A percentile compares a stretch with the other conserved stretches of the same genome.
phyloP scores from a whole-genome alignment of 2,329 filamentous ascomycete species.

The Cladophialophora exuberans region DNA sequence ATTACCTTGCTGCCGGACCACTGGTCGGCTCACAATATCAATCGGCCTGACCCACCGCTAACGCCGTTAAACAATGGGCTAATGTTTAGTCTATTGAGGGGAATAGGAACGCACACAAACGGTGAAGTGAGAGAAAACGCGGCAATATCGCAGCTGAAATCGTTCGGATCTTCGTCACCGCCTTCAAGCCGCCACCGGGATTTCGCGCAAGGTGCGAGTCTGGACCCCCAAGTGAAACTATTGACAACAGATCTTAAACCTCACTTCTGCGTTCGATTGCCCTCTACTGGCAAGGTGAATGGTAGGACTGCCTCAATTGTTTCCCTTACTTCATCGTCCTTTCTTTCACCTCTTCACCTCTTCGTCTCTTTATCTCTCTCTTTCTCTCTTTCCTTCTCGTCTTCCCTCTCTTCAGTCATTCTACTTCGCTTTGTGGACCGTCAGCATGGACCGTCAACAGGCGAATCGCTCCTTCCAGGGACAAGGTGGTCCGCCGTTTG shows the following conservation, averaged over 20 bases:
- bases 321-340: not conserved
- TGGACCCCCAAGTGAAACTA: not conserved
- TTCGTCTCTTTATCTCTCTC: not conserved
- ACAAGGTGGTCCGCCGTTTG: not conserved
- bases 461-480: not conserved
- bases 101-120: not conserved
- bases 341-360: not conserved
- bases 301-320: not conserved
- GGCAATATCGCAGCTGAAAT: not conserved
- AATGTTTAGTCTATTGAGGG: no score
- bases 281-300: not conserved
- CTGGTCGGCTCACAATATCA: no score
- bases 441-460: constrained; percentile 12
- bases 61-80: no score
- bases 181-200: constrained; percentile 3
- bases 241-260: not conserved
- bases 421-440: constrained; percentile 7
- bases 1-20: no score
- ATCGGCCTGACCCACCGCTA: no score
- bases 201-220: constrained; percentile 10
- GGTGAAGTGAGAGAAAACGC: constrained; percentile 9
- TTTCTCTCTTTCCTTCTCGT: not conserved
- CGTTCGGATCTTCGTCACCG: not conserved
- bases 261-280: constrained; percentile 14
- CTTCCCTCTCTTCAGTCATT: not conserved